A percentile compares a stretch with the other conserved stretches of the same genome.
phyloP scores from a whole-genome alignment of 2,329 filamentous ascomycete genomes.

The Fusarium illudens region DNA sequence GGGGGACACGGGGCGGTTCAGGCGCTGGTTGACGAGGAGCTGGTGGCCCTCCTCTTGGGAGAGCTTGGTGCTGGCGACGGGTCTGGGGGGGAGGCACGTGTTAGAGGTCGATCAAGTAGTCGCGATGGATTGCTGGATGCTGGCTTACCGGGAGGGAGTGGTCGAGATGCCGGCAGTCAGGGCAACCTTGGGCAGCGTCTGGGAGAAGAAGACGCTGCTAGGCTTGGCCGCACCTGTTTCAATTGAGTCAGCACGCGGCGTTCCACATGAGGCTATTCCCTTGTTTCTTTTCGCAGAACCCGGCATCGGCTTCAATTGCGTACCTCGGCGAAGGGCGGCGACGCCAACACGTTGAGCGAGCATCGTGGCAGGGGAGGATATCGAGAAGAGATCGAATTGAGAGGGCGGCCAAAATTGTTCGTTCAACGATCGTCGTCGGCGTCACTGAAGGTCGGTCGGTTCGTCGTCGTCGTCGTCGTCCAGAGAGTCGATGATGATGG shows the following conservation, averaged over 20 bases:
- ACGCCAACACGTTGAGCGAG: constrained; percentile 66
- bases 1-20: constrained; percentile 81
- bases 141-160: constrained; percentile 57
- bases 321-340: constrained; percentile 67
- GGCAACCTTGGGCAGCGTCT: constrained; percentile 58
- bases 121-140: neutral
- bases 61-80: constrained; percentile 63
- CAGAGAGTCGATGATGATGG: constrained; percentile 35
- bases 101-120: constrained; percentile 4
- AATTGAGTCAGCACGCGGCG: constrained; percentile 10
- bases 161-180: constrained; percentile 53
- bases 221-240: constrained; percentile 53
- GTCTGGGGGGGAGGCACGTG: constrained; percentile 16
- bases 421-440: constrained; percentile 35
- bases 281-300: constrained; percentile 2
- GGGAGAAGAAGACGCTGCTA: constrained; percentile 55
- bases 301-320: constrained; percentile 34
- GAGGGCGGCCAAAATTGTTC: constrained; percentile 22
- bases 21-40: constrained; percentile 83
- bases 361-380: constrained; percentile 53
- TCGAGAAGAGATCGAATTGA: constrained; percentile 7
- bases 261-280: constrained; percentile 28
- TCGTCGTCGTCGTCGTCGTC: constrained; percentile 1
- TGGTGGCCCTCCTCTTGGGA: constrained; percentile 61
- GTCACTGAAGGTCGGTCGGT: neutral